Evolutionary conservation across 2,329 filamentous ascomycete genomes (phyloP), one percentile per base, ranked within the genome.

Genomic region (Pochonia chlamydosporia): DNA sequence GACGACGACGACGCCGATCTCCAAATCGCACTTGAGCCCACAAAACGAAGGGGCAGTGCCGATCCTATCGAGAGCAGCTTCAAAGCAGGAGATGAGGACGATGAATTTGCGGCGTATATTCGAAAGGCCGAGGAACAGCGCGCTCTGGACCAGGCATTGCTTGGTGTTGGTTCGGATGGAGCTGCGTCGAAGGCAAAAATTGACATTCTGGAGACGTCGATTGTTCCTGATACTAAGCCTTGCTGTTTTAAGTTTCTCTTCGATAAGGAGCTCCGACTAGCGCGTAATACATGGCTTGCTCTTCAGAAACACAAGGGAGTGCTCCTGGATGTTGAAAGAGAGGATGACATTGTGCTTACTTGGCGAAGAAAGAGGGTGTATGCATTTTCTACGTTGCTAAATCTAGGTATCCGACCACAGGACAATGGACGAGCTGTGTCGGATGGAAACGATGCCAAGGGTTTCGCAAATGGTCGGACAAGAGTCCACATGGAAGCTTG

Each of bases 401-500:
- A 78, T 40, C 68, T 95, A 5, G 82, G 83, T 6, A 76, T 93
- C 40, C 60, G 67, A 8, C 68, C 72, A 0, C 63, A 68, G 10
- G 59, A 52, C 5, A 58, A 59, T 11, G 64, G 74, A 5, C 74
- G 75, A 35, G 63, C 71, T 13, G 63, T 76, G 18, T 57, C 61
- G 10, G 62, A 69, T 39, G 49, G 49, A 1, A 51, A 52, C 8
- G 56, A 61, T 33, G 61, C 67, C 4, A 71, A 73, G 20, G 74
- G 76, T 2, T 75, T 78, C 41, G 54, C 61, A 45, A 64, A 72
- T 3, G 74, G 77, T 23, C 73, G 76, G 21, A 72, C 74, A 11
- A 76, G 78, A 45, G 76, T 95, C n/a, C 78, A 85, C 54, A 75
- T 95, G 52, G 84, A 91, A 63, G 87, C 85, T 6, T 89, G 87